These are phyloP conservation scores for Ceratobasidium sp. DNA, from an alignment of 1,284 basidiomycete species.

Conservation along the genomic window DNA sequence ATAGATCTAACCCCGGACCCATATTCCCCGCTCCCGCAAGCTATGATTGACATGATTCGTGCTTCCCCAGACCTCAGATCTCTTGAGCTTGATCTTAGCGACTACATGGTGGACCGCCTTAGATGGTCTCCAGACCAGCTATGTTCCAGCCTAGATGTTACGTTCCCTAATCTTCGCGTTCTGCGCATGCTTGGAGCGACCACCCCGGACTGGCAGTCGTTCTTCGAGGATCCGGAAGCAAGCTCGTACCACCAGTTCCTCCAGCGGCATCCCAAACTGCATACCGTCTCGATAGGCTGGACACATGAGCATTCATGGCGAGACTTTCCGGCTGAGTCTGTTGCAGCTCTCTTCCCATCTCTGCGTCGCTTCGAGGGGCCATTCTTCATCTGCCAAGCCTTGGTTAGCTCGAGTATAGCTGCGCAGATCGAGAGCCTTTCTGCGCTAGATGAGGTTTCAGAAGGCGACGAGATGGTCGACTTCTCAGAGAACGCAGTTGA, in stretches of 20 bases:
- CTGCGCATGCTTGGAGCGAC: not conserved
- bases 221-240: conserved; percentile 7
- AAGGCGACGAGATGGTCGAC: conserved; percentile 10
- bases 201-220: conserved; percentile 5
- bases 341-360: conserved; percentile 21
- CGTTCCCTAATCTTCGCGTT: not conserved
- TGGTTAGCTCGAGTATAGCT: conserved; percentile 3
- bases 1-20: not conserved
- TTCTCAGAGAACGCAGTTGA: not conserved
- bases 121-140: conserved; percentile 24
- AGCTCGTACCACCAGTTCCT: conserved; percentile 14
- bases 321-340: not conserved
- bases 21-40: not conserved
- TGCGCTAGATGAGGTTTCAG: not conserved
- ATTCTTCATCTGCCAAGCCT: conserved; percentile 21
- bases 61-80: conserved; percentile 11
- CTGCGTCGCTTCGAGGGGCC: conserved; percentile 32
- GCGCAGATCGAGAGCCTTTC: conserved; percentile 21
- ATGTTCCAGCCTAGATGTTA: conserved; percentile 3
- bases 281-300: conserved; percentile 21
- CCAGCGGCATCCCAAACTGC: not conserved
- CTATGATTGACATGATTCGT: conserved; percentile 21
- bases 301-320: conserved; percentile 12
- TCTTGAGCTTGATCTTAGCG: conserved; percentile 19
- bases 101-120: not conserved